These are phyloP conservation scores for Hygrophoropsis aurantiaca DNA, from an alignment of 768 basidiomycete genomes.

Conservation along the genomic window DNA sequence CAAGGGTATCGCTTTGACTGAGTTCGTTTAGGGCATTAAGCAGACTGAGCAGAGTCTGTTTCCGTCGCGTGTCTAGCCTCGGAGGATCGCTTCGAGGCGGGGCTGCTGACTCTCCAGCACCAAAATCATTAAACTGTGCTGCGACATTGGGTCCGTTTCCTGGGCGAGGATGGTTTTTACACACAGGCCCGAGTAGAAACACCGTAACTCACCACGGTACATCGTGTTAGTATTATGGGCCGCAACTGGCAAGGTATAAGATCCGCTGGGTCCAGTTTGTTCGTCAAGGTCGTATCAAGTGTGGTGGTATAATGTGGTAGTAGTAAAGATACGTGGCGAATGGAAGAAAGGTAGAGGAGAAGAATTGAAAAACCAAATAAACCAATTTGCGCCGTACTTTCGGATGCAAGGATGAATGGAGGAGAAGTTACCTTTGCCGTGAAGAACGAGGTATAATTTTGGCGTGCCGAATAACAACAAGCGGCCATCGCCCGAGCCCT, in stretches of 20 bases:
- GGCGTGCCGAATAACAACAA: no score
- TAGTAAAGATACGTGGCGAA: no score
- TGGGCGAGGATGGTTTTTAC: not conserved
- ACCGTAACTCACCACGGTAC: not conserved
- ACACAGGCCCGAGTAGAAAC: no score
- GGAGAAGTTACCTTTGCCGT: no score
- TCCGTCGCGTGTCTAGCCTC: conserved; percentile 21
- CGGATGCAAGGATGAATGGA: no score
- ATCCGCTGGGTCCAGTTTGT: not conserved
- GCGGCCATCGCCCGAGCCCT: no score
- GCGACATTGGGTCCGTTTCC: not conserved
- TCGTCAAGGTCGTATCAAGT: no score
- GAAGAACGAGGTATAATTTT: no score
- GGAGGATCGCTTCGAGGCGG: conserved; percentile 3
- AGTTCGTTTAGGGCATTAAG: conserved; percentile 40
- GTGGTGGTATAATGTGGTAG: no score
- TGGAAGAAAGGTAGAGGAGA: no score
- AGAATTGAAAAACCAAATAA: no score
- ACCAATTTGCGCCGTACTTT: no score
- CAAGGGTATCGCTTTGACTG: conserved; percentile 33
- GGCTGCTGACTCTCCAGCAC: not conserved
- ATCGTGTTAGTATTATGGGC: not conserved
- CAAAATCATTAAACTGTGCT: conserved; percentile 1
- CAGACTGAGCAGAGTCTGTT: conserved; percentile 37
- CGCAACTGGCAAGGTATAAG: not conserved